Base-by-base conservation (phyloP, 2,329 filamentous ascomycete genomes). In the Diaporthe batatas region DNA sequence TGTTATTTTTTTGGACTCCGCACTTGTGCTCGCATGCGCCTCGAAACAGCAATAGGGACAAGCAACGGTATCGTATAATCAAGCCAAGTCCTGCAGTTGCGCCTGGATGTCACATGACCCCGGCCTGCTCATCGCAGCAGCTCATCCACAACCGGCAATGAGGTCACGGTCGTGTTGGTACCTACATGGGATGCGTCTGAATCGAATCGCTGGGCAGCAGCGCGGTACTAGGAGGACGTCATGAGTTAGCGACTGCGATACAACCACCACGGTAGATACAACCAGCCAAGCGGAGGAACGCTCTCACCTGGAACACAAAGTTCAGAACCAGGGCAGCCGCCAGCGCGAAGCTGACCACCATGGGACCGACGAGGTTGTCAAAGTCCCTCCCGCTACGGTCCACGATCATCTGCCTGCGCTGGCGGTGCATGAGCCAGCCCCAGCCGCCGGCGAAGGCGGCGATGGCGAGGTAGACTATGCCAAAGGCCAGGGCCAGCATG, bases 311-410 rank as follows among this genome's bases (percentile, higher is more conserved):
- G 81, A 98, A 94, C 32, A 89, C 89, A 84, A 98, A 97, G 81
- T 99, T 99, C 77, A 98, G 81, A 73, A 94, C 86, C 79, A 99
- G 83, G 8, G 95, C 95, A 65, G 92, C 79, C 75, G 94, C 92
- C 80, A 99, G 81, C 4, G 95, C 93, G 49, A 92, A 83, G 79
- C 94, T 96, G 55, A 98, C 92, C 11, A 97, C 87, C 71, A 98
- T 83, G 0, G 96, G 96, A 0, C 96, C 96, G 73, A 94, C 83
- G 79, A 96, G 85, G 77, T 95, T 96, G 82, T 99, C 96, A 82
- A 99, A 97, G 78, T 98, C 95, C 82, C 93, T 96, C 12, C 94
- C 95, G 79, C 94, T 98, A 76, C 96, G 87, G 81, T 94, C 90
- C 51, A 92, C 82, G 79, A 99, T 99, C 87, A 98, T 91, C 70